phyloP scores from a whole-genome alignment of 2,329 filamentous ascomycete genomes.

The Ceratocystis lukuohia region DNA sequence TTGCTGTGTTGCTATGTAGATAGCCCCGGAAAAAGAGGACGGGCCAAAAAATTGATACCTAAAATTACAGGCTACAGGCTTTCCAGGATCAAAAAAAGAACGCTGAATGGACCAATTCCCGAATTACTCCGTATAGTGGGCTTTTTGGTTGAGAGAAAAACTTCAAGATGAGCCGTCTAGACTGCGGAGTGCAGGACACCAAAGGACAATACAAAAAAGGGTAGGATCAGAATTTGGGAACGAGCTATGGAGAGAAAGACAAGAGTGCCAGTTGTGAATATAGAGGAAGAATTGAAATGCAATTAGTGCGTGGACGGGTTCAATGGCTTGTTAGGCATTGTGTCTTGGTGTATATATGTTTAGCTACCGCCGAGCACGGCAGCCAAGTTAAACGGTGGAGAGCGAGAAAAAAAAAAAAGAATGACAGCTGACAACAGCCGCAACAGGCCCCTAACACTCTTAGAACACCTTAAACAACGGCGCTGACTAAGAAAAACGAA shows the following conservation, averaged over 20 bases:
- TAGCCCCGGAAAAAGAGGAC: constrained; percentile 5
- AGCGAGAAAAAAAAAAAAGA: constrained; percentile 15
- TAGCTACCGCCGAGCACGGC: constrained; percentile 11
- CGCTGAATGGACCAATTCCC: constrained; percentile 18
- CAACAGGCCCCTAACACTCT: neutral
- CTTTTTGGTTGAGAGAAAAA: constrained; percentile 11
- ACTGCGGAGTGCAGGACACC: neutral
- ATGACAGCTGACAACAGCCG: constrained; percentile 3
- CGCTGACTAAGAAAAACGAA: constrained; percentile 19
- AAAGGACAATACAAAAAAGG: neutral
- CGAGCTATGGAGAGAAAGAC: neutral
- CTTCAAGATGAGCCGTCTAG: constrained; percentile 1
- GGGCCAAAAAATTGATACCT: constrained; percentile 16
- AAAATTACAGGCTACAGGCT: constrained; percentile 20
- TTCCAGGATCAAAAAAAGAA: neutral
- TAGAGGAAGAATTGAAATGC: neutral
- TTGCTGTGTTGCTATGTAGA: neutral
- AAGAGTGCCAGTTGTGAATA: neutral
- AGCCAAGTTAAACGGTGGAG: constrained; percentile 12
- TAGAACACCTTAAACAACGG: too few species aligned
- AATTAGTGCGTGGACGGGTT: neutral
- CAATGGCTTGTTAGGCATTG: constrained; percentile 2
- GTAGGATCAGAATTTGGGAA: constrained; percentile 4
- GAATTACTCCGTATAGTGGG: constrained; percentile 19
- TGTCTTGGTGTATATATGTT: neutral